Conservation (phyloP, 805 yeast species). For the Yarrowia divulgata region DNA sequence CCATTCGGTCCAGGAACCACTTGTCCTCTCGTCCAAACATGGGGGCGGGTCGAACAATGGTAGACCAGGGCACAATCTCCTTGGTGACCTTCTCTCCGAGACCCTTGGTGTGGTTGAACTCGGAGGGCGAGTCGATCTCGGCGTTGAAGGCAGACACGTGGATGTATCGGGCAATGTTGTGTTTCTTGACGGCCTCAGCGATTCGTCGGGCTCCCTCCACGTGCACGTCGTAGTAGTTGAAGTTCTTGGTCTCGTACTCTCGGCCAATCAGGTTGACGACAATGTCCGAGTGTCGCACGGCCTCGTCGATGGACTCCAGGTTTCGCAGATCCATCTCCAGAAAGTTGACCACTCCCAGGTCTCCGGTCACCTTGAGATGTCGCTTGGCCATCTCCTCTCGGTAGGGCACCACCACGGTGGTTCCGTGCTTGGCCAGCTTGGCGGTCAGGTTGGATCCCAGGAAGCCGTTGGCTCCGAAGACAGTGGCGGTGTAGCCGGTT, state of each 20-base stretch:
- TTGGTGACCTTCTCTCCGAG: conserved; percentile 75
- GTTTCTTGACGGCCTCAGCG: conserved; percentile 72
- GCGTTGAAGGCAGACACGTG: conserved; percentile 86
- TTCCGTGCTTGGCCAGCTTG: conserved; percentile 83
- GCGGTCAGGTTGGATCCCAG: conserved; percentile 75
- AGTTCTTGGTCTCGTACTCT: conserved; percentile 77
- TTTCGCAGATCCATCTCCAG: conserved; percentile 85
- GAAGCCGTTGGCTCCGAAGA: conserved; percentile 83
- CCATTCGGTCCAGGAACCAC: conserved; percentile 64
- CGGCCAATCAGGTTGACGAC: conserved; percentile 83
- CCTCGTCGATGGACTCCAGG: conserved; percentile 73
- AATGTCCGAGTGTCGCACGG: conserved; percentile 81
- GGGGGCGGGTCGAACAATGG: conserved; percentile 86
- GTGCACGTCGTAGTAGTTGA: conserved; percentile 81
- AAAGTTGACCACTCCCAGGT: conserved; percentile 84
- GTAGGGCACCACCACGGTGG: conserved; percentile 76
- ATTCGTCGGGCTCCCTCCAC: conserved; percentile 80
- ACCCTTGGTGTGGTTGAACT: conserved; percentile 81
- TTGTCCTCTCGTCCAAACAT: conserved; percentile 78
- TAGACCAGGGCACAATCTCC: conserved; percentile 72
- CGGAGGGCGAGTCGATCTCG: conserved; percentile 67
- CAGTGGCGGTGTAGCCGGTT: conserved; percentile 88
- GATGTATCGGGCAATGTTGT: conserved; percentile 73
- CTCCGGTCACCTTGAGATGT: conserved; percentile 82
- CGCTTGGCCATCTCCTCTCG: conserved; percentile 81